phyloP scores from a whole-genome alignment of 352 stramenopile genomes.

The Phytophthora megakarya region DNA sequence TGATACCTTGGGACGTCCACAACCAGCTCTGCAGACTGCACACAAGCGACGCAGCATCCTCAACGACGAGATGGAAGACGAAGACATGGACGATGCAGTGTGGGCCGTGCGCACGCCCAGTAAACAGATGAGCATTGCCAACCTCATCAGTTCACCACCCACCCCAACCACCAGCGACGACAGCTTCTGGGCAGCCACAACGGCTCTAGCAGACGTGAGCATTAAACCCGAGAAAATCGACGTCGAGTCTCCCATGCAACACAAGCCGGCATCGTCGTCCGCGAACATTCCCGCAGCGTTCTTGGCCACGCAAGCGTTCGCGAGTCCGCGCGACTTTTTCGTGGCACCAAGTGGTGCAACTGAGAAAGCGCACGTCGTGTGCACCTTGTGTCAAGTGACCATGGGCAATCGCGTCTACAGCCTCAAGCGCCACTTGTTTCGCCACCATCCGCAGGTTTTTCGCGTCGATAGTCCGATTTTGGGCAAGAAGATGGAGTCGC shows the following conservation, averaged over 20 bases:
- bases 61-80: conserved; percentile 21
- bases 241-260: conserved; percentile 10
- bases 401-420: conserved; percentile 54
- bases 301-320: conserved; percentile 48
- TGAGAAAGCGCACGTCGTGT: conserved; percentile 43
- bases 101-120: conserved; percentile 13
- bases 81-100: conserved; percentile 23
- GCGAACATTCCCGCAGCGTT: conserved; percentile 51
- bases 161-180: conserved; percentile 37
- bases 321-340: conserved; percentile 53
- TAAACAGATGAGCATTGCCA: conserved; percentile 47
- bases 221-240: conserved; percentile 38
- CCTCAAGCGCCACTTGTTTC: conserved; percentile 54
- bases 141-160: conserved; percentile 42
- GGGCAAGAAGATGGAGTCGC: conserved; percentile 26
- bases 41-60: conserved; percentile 37
- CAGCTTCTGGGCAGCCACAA: conserved; percentile 29
- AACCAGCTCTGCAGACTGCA: conserved; percentile 1
- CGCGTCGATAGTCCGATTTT: conserved; percentile 25
- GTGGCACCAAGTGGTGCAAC: conserved; percentile 19
- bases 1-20: background rate
- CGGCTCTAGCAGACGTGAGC: conserved; percentile 27
- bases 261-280: conserved; percentile 15
- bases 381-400: conserved; percentile 51
- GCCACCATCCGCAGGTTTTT: conserved; percentile 54